A percentile compares a stretch with the other conserved stretches of the same genome.
Conservation (phyloP, 2,329 filamentous ascomycete species). For the Verticillium dahliae region DNA sequence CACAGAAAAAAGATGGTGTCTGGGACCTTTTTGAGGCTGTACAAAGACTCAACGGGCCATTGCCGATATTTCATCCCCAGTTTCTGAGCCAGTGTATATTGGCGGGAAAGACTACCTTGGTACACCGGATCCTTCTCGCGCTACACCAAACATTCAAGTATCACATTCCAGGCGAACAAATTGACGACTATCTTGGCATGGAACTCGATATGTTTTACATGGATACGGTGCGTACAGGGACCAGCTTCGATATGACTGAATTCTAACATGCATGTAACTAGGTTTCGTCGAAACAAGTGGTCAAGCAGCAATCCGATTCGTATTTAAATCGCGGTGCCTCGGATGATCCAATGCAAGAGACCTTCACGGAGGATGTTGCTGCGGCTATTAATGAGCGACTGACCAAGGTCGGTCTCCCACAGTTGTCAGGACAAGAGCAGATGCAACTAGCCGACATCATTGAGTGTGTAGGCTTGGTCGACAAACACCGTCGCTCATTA, state of each 20-base stretch:
- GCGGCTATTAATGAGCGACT: slow-evolving; percentile 67
- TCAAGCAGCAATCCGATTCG: slow-evolving; percentile 23
- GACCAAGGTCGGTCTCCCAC: slow-evolving; percentile 66
- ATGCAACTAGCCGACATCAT: slow-evolving; percentile 79
- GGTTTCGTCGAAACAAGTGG: slow-evolving; percentile 1
- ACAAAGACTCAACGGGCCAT: slow-evolving; percentile 74
- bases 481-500: slow-evolving; percentile 80
- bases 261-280: background rate
- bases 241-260: too few species aligned
- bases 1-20: slow-evolving; percentile 39
- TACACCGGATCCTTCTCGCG: slow-evolving; percentile 65
- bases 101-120: slow-evolving; percentile 65
- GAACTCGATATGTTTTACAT: slow-evolving; percentile 53
- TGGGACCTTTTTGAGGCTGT: slow-evolving; percentile 77
- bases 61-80: slow-evolving; percentile 89
- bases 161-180: slow-evolving; percentile 69
- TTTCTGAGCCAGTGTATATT: slow-evolving; percentile 83
- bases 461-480: slow-evolving; percentile 76
- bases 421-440: slow-evolving; percentile 79
- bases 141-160: slow-evolving; percentile 76
- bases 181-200: slow-evolving; percentile 72
- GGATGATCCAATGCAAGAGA: slow-evolving; percentile 32
- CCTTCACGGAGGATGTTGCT: slow-evolving; percentile 67
- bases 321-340: slow-evolving; percentile 25
- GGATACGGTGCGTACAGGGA: background rate